Conservation (phyloP, 805 yeast genomes). For the Lipomyces japonicus region DNA sequence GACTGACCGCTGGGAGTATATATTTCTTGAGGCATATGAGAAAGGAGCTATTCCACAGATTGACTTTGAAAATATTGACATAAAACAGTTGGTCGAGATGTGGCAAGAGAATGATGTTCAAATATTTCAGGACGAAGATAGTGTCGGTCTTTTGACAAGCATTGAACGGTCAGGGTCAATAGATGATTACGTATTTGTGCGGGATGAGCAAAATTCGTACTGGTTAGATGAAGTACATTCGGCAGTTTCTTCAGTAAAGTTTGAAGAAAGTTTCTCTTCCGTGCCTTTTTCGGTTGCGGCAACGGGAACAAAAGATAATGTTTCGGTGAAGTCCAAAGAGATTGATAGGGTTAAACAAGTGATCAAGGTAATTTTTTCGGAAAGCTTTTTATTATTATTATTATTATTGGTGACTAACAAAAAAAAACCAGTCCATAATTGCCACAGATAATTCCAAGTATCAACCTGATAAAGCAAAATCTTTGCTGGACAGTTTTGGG, state of each 20-base stretch:
- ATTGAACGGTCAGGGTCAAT: not conserved
- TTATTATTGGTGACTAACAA: not conserved
- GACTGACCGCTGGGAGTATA: conserved; percentile 59
- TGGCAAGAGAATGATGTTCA: conserved; percentile 59
- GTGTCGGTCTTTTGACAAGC: conserved; percentile 7
- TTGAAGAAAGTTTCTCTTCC: conserved; percentile 8
- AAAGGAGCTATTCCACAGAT: conserved; percentile 46
- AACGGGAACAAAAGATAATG: not conserved
- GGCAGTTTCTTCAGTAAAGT: conserved; percentile 9
- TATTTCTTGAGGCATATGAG: conserved; percentile 57
- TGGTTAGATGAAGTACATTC: conserved; percentile 22
- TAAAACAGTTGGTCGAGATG: conserved; percentile 50
- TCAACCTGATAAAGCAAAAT: conserved; percentile 46
- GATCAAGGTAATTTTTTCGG: conserved; percentile 26
- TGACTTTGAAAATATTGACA: conserved; percentile 46
- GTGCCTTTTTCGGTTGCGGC: conserved; percentile 9
- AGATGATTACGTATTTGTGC: conserved; percentile 42
- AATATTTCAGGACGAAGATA: conserved; percentile 8
- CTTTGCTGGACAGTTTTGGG: conserved; percentile 46
- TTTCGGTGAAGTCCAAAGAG: not conserved
- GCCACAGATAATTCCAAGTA: conserved; percentile 51
- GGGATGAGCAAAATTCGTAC: conserved; percentile 25
- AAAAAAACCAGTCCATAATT: conserved; percentile 46
- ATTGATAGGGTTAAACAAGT: conserved; percentile 23
- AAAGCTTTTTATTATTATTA: not conserved